phyloP scores from a whole-genome alignment of 805 yeast genomes.

The Isabelozyma heimii region DNA sequence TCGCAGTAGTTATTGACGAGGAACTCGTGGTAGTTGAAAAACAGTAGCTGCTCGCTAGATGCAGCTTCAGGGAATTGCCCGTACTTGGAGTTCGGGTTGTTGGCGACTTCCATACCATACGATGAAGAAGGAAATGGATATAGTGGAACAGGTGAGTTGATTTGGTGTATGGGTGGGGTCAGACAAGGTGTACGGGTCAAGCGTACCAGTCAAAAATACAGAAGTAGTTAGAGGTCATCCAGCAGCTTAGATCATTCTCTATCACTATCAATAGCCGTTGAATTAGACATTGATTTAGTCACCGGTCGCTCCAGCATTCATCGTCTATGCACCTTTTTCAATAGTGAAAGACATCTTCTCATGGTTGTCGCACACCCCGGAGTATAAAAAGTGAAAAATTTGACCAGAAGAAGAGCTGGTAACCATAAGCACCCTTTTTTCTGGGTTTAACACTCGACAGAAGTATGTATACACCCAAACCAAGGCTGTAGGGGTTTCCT shows the following conservation, averaged over 20 bases:
- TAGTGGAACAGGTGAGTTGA: neutral
- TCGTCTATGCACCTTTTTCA: no score
- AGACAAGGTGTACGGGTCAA: neutral
- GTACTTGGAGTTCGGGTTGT: constrained; percentile 1
- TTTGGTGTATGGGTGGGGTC: neutral
- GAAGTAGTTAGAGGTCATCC: no score
- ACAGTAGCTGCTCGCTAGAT: constrained; percentile 17
- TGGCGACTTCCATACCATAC: neutral
- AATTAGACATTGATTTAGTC: no score
- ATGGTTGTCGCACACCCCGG: neutral
- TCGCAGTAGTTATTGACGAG: constrained; percentile 29
- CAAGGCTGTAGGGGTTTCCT: constrained; percentile 4
- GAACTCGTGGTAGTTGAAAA: constrained; percentile 71
- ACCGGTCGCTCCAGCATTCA: no score
- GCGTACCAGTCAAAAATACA: no score
- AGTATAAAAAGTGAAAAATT: neutral
- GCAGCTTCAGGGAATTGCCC: neutral
- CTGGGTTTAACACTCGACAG: neutral
- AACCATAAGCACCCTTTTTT: neutral
- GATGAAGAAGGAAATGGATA: neutral
- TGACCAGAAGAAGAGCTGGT: neutral
- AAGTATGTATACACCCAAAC: neutral
- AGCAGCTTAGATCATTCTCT: no score
- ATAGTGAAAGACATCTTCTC: no score
- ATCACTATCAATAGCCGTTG: no score